A percentile compares a stretch with the other conserved stretches of the same genome.
Evolutionary conservation across 495 filamentous ascomycete genomes (phyloP).

Genomic region (Platismatia glauca): DNA sequence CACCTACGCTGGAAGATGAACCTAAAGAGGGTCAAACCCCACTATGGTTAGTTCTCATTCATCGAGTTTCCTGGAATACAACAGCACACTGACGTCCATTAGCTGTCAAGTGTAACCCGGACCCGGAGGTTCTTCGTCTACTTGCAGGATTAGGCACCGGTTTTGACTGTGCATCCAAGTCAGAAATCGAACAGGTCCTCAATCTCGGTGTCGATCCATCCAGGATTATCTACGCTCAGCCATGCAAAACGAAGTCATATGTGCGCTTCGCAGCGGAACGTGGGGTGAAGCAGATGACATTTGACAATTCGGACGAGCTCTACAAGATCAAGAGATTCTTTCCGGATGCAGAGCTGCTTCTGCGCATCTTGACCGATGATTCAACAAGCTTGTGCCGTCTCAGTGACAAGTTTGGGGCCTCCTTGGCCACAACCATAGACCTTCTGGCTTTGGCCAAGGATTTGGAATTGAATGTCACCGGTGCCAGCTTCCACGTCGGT

Average conservation of each 20-base stretch:
- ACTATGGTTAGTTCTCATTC: constrained; percentile 66
- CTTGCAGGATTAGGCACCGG: constrained; percentile 82
- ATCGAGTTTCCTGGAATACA: not conserved
- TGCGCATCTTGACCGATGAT: constrained; percentile 93
- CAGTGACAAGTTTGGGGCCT: constrained; percentile 94
- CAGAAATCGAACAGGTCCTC: constrained; percentile 87
- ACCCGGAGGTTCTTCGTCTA: constrained; percentile 78
- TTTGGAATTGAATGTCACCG: constrained; percentile 89
- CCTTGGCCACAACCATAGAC: constrained; percentile 65
- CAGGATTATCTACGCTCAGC: constrained; percentile 97
- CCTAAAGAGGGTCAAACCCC: constrained; percentile 84
- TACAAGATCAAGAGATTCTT: constrained; percentile 91
- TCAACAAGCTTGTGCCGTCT: constrained; percentile 87
- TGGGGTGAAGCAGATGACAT: constrained; percentile 96
- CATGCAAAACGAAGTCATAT: constrained; percentile 98
- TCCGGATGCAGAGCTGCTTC: constrained; percentile 80
- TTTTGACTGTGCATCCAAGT: constrained; percentile 97
- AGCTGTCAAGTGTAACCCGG: constrained; percentile 99
- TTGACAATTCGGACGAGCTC: constrained; percentile 95
- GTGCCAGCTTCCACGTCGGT: constrained; percentile 96
- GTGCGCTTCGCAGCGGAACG: constrained; percentile 74
- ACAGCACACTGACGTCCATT: constrained; percentile 11
- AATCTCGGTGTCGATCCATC: constrained; percentile 75
- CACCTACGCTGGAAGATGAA: constrained; percentile 97
- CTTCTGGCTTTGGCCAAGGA: constrained; percentile 75